Conservation (phyloP, 2,329 filamentous ascomycete species). For the Neoarthrinium moseri region DNA sequence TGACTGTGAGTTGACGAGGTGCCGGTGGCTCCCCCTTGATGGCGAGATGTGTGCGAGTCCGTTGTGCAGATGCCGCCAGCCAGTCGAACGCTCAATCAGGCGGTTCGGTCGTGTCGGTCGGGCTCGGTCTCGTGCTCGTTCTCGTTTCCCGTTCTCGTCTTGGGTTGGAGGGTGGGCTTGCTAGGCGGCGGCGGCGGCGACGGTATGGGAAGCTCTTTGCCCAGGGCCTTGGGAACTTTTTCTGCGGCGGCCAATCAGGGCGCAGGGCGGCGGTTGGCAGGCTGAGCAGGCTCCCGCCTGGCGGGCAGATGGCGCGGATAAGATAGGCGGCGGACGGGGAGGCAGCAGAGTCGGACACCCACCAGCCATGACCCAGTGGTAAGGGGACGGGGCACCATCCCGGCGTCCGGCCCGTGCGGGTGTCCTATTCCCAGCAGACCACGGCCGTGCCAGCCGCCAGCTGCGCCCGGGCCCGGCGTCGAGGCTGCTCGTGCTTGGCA, state of each 20-base stretch:
- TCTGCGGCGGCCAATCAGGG: slow-evolving; percentile 7
- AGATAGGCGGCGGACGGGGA: no score
- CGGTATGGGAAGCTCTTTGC: background rate
- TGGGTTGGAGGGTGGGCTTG: background rate
- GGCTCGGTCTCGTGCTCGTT: no score
- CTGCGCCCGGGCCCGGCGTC: background rate
- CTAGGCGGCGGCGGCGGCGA: background rate
- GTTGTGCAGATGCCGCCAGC: no score
- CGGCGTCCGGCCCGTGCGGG: no score
- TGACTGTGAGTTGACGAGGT: background rate
- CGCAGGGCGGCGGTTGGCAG: background rate
- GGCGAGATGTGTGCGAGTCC: background rate
- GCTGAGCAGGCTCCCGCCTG: background rate
- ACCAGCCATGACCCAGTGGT: no score
- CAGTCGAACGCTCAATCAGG: no score
- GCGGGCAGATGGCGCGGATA: background rate
- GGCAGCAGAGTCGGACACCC: no score
- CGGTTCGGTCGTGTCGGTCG: no score
- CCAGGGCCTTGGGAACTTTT: slow-evolving; percentile 6
- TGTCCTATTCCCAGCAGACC: no score
- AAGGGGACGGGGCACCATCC: no score
- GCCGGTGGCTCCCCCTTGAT: background rate
- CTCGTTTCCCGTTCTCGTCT: no score
- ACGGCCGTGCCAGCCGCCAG: background rate
- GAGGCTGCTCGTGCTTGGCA: background rate